Percentiles rank a stretch among this genome's conserved stretches.
Conservation (phyloP, 2,329 filamentous ascomycete species). For the Calonectria crousiana region DNA sequence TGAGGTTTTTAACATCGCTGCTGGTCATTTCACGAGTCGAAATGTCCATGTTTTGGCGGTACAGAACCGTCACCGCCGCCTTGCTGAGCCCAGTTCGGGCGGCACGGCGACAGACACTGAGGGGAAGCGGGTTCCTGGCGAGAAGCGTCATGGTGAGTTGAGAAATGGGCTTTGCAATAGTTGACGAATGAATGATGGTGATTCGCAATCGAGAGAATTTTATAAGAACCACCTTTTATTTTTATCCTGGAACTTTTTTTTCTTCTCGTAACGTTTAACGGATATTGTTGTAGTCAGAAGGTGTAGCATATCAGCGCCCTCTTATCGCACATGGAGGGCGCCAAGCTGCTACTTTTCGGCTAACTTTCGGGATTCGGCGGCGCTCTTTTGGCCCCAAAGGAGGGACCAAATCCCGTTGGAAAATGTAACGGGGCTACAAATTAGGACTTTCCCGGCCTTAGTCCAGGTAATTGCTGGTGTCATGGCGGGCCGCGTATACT, state of each 20-base stretch:
- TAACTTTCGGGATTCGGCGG: not conserved
- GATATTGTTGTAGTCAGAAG: not conserved
- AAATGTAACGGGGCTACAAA: not conserved
- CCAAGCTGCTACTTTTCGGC: conserved; percentile 1
- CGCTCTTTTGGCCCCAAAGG: too few relatives aligned
- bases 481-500: not conserved
- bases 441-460: not conserved
- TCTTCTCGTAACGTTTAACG: not conserved
- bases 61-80: not conserved
- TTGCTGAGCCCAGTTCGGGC: not conserved
- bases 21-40: conserved; percentile 38
- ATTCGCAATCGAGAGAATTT: not conserved
- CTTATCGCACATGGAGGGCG: not conserved
- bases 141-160: not conserved
- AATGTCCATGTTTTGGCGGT: conserved; percentile 24
- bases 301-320: conserved; percentile 1
- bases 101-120: not conserved
- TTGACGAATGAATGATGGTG: not conserved
- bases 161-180: not conserved
- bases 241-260: not conserved
- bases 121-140: conserved; percentile 5
- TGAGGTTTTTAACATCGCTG: conserved; percentile 34
- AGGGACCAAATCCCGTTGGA: not conserved
- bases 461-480: not conserved
- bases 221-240: too few relatives aligned